A percentile compares a stretch with the other conserved stretches of the same genome.
phyloP scores from a whole-genome alignment of 2,329 filamentous ascomycete genomes.

The Alternaria panax region DNA sequence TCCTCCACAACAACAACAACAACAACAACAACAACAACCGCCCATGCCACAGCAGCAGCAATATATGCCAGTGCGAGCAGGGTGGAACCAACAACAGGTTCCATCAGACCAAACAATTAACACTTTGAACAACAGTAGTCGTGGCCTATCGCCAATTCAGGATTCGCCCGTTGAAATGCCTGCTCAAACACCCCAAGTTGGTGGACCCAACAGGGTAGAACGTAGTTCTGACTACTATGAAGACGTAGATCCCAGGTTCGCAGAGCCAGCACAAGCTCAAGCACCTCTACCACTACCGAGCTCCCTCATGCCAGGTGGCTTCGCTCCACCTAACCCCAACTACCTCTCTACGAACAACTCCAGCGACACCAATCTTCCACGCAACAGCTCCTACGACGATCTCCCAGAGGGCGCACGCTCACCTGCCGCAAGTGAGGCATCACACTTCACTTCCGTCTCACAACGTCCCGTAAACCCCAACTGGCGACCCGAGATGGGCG shows the following conservation, averaged over 20 bases:
- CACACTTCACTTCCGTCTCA: slow-evolving; percentile 88
- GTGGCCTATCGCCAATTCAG: slow-evolving; percentile 50
- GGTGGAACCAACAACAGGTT: slow-evolving; percentile 49
- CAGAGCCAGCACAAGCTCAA: slow-evolving; percentile 53
- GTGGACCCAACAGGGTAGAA: slow-evolving; percentile 28
- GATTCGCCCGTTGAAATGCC: slow-evolving; percentile 48
- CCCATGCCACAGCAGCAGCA: slow-evolving; percentile 27
- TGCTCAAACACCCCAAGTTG: slow-evolving; percentile 39
- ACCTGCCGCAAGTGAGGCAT: slow-evolving; percentile 76
- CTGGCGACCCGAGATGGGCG: slow-evolving; percentile 69
- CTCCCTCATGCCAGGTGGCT: slow-evolving; percentile 45
- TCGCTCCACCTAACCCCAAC: slow-evolving; percentile 41
- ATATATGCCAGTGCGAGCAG: slow-evolving; percentile 58
- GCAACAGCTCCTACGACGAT: slow-evolving; percentile 67
- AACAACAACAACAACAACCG: slow-evolving; percentile 20
- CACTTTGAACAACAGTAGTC: slow-evolving; percentile 37
- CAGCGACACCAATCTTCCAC: slow-evolving; percentile 47
- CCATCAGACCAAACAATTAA: slow-evolving; percentile 36
- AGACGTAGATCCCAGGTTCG: slow-evolving; percentile 90
- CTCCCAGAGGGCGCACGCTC: slow-evolving; percentile 70
- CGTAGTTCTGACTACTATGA: slow-evolving; percentile 76
- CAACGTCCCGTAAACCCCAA: slow-evolving; percentile 88
- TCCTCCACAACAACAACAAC: slow-evolving; percentile 31
- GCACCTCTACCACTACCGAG: slow-evolving; percentile 42
- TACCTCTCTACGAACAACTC: slow-evolving; percentile 34